Evolutionary conservation across 2,329 filamentous ascomycete species (phyloP), one percentile per base, ranked within the genome.

Genomic region (Phyllosticta citriasiana): DNA sequence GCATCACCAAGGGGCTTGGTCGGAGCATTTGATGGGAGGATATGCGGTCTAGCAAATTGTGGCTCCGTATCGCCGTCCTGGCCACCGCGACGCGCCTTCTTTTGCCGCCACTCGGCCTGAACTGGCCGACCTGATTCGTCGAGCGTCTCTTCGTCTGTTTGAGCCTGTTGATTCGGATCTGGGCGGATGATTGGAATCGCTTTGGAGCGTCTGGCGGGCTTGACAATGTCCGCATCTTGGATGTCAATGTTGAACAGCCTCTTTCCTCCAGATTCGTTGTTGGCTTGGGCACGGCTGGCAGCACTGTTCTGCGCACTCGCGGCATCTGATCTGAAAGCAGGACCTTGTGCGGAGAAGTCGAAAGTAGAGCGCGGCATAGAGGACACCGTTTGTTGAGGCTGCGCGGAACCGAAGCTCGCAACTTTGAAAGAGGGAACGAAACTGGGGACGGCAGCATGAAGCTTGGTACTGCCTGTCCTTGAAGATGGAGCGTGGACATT

Each of bases 101-200:
- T 97, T 69, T 86, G 78, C 51, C 90, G 85, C 24, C 84, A 84
- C 62, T 87, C 83, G 61, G 78, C 79, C 64, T 88, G 84, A n/a
- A 79, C 80, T 22, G 82, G 73, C 26, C 85, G 83, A 16, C 86
- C 85, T 64, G 86, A 80, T 2, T 82, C 79, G 63, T 85, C 83
- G 62, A 88, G 80, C 9, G 73, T 33, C 71, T 73, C 27, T 70
- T 57, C 55, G 7, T 70, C 62, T 68, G 40, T 69, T 61, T 69
- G 68, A 54, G 72, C 70, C 61, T 71, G 66, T 25, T 67, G 67
- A 24, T 68, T 67, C 62, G 64, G 66, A 61, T 84, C 79, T 1
- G 89, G 88, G 50, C 80, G 81, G 9, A 93, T 76, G 64, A 96
- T 95, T 0, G 91, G 88, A 60, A 96, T 83, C 9, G 91, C 91